Evolutionary conservation across 2,329 filamentous ascomycete species (phyloP).

Genomic region (Colletotrichum lini): DNA sequence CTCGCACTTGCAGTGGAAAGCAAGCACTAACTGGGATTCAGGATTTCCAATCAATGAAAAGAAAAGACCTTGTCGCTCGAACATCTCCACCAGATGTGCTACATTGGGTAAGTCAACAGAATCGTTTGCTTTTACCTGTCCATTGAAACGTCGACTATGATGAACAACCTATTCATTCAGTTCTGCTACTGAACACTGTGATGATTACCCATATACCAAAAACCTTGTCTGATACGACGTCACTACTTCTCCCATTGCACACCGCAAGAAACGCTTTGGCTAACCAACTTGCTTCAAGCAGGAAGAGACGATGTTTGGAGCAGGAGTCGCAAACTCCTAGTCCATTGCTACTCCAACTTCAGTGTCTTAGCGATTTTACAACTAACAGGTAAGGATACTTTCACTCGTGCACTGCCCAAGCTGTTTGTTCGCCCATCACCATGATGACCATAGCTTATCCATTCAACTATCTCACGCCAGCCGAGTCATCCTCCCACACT

Average conservation of each 20-base stretch:
- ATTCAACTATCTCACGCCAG: conserved; percentile 78
- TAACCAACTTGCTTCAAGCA: background rate
- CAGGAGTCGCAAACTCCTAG: no score
- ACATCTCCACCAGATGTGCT: no score
- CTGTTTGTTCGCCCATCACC: conserved; percentile 30
- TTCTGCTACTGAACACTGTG: conserved; percentile 83
- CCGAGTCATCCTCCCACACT: conserved; percentile 83
- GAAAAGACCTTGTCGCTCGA: background rate
- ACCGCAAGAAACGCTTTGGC: background rate
- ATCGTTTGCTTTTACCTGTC: background rate
- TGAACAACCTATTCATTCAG: conserved; percentile 76
- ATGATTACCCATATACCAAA: conserved; percentile 77
- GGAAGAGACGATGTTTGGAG: background rate
- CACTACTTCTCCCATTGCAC: conserved; percentile 21
- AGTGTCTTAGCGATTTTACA: no score
- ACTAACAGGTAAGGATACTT: background rate
- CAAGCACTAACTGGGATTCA: conserved; percentile 10
- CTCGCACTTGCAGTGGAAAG: background rate
- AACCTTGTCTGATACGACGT: conserved; percentile 67
- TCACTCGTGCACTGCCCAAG: conserved; percentile 14
- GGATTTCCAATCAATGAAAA: background rate
- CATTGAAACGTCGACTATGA: conserved; percentile 64
- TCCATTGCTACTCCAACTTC: background rate
- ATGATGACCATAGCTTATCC: conserved; percentile 81
- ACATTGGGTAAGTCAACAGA: background rate